These are phyloP conservation scores for Tolypocladium endophyticum DNA, from an alignment of 2,329 filamentous ascomycete species.

Conservation along the genomic window DNA sequence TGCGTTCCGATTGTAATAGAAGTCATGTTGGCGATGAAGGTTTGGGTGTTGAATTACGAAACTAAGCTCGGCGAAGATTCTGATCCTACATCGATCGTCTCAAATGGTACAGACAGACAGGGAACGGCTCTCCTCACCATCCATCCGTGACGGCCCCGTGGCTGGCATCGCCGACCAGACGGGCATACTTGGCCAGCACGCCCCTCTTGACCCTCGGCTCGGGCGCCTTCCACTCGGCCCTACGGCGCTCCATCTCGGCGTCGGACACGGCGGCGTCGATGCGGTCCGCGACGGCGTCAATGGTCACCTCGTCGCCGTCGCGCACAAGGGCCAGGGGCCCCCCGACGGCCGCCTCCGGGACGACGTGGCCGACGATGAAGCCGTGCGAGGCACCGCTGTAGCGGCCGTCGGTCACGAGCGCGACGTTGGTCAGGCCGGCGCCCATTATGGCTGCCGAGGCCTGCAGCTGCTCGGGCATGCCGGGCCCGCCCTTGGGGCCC, in stretches of 20 bases:
- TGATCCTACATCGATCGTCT: neutral
- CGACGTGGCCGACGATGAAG: constrained; percentile 89
- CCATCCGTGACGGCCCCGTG: constrained; percentile 80
- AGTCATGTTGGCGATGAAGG: neutral
- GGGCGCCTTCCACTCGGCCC: constrained; percentile 60
- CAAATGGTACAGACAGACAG: neutral
- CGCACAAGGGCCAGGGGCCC: constrained; percentile 77
- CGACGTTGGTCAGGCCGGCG: constrained; percentile 75
- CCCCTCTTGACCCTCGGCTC: constrained; percentile 67
- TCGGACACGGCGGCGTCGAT: constrained; percentile 59
- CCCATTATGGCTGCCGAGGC: constrained; percentile 88
- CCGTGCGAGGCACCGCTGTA: constrained; percentile 85
- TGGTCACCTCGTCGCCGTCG: constrained; percentile 75
- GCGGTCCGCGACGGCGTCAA: constrained; percentile 71
- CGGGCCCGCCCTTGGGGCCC: constrained; percentile 83
- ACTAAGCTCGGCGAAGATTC: neutral
- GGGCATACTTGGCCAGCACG: constrained; percentile 80
- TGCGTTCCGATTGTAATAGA: neutral
- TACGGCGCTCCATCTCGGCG: constrained; percentile 56
- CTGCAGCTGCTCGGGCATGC: constrained; percentile 92
- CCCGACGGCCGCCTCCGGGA: constrained; percentile 79
- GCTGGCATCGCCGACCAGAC: constrained; percentile 80
- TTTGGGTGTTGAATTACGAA: neutral
- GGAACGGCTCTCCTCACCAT: constrained; percentile 11
- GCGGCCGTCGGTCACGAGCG: constrained; percentile 83